A percentile compares a stretch with the other conserved stretches of the same genome.
phyloP scores from a whole-genome alignment of 2,329 filamentous ascomycete genomes.

The Colletotrichum liaoningense region DNA sequence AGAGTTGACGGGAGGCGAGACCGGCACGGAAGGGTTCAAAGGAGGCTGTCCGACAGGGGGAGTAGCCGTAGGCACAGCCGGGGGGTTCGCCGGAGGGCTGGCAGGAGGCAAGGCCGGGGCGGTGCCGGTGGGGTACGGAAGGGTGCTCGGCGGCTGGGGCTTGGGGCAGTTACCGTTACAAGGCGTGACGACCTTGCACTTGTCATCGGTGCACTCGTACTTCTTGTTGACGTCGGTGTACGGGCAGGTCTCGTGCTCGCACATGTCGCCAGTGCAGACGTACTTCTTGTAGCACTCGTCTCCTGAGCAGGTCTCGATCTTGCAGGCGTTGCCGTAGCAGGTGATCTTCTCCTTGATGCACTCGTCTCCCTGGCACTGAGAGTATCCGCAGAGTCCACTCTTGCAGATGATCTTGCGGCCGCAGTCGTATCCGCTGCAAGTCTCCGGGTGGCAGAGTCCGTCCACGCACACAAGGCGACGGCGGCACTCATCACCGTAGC shows the following conservation, averaged over 20 bases:
- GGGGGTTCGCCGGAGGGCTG: not conserved
- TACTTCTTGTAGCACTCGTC: constrained; percentile 41
- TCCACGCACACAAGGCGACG: constrained; percentile 42
- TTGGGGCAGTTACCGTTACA: constrained; percentile 44
- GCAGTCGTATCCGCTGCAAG: constrained; percentile 34
- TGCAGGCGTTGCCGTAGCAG: constrained; percentile 37
- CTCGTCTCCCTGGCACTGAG: constrained; percentile 19
- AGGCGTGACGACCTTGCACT: constrained; percentile 45
- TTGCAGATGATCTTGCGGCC: constrained; percentile 22
- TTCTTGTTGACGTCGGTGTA: constrained; percentile 42
- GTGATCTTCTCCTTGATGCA: constrained; percentile 24
- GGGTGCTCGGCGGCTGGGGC: constrained; percentile 31
- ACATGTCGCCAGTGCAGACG: constrained; percentile 39
- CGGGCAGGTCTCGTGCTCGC: constrained; percentile 39
- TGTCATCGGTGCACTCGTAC: constrained; percentile 47
- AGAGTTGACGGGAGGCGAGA: too few species aligned
- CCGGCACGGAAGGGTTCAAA: too few species aligned
- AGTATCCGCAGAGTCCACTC: constrained; percentile 10
- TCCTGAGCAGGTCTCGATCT: constrained; percentile 45
- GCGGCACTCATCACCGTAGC: constrained; percentile 46
- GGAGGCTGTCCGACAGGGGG: too few species aligned
- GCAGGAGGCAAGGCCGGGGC: too few species aligned
- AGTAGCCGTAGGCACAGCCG: too few species aligned
- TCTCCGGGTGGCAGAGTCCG: constrained; percentile 30
- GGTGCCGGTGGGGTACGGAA: not conserved